Conservation (phyloP, 108 stramenopile genomes). For the Parmales sp. region DNA sequence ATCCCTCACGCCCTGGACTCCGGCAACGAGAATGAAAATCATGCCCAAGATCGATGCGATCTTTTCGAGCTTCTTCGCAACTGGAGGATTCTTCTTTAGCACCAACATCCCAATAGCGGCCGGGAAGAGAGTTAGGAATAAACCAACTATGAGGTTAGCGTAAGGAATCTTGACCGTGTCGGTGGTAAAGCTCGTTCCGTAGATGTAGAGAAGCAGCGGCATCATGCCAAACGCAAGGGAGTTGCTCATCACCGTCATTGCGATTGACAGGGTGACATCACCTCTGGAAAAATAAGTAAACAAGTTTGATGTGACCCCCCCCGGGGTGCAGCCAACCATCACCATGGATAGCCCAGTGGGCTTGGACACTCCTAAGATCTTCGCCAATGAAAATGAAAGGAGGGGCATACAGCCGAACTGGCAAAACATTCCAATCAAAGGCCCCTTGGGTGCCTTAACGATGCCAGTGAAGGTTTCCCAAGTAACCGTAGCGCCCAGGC, state of each 20-base stretch:
- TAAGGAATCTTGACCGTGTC: neutral
- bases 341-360: neutral
- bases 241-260: constrained; percentile 13
- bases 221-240: constrained; percentile 8
- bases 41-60: neutral
- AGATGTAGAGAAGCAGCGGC: constrained; percentile 1
- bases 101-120: neutral
- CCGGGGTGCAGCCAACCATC: constrained; percentile 13
- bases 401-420: too few relatives aligned
- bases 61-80: neutral
- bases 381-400: too few relatives aligned
- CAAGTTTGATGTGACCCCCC: constrained; percentile 14
- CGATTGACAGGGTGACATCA: constrained; percentile 16
- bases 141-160: neutral
- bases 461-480: too few relatives aligned
- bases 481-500: neutral
- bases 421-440: too few relatives aligned
- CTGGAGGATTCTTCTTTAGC: neutral
- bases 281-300: constrained; percentile 15
- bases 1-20: neutral
- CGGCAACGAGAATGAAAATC: constrained; percentile 16
- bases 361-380: too few relatives aligned
- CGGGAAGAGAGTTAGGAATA: constrained; percentile 15
- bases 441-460: too few relatives aligned
- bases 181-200: neutral